phyloP scores from a whole-genome alignment of 2,329 filamentous ascomycete genomes.

The Xylogone sp. region DNA sequence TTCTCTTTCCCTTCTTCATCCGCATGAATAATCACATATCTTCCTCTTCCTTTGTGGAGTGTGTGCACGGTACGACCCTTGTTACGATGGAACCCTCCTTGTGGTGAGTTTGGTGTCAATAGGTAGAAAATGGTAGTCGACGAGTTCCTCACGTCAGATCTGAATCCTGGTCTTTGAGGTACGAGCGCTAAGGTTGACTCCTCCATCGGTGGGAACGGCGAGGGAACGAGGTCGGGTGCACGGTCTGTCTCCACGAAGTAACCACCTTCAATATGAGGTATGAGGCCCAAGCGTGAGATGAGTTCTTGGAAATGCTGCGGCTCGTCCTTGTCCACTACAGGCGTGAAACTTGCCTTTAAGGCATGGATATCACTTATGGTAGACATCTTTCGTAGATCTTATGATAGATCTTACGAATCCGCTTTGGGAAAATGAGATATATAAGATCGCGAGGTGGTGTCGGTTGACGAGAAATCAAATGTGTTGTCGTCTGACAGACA shows the following conservation, averaged over 20 bases:
- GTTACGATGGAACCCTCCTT: slow-evolving; percentile 62
- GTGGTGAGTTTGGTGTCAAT: slow-evolving; percentile 49
- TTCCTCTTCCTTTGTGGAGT: slow-evolving; percentile 57
- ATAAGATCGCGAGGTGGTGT: no score
- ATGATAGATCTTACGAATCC: background rate
- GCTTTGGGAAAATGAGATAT: no score
- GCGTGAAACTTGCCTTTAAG: slow-evolving; percentile 24
- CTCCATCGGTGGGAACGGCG: slow-evolving; percentile 45
- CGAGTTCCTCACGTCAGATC: slow-evolving; percentile 43
- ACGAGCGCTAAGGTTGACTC: slow-evolving; percentile 30
- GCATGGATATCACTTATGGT: background rate
- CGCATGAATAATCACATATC: slow-evolving; percentile 61
- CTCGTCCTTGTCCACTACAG: slow-evolving; percentile 24
- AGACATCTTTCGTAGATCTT: background rate
- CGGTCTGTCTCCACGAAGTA: slow-evolving; percentile 62
- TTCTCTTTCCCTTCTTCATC: slow-evolving; percentile 40
- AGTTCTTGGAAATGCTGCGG: slow-evolving; percentile 29
- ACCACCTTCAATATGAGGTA: slow-evolving; percentile 59
- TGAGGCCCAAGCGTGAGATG: slow-evolving; percentile 43
- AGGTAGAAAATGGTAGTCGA: slow-evolving; percentile 64
- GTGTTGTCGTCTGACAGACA: no score
- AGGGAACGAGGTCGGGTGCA: slow-evolving; percentile 46
- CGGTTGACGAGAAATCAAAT: no score
- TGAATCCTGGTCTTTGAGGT: slow-evolving; percentile 31
- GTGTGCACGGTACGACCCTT: slow-evolving; percentile 60